Conservation (phyloP, 2,329 filamentous ascomycete species). For the Ophiocordyceps robertsii region DNA sequence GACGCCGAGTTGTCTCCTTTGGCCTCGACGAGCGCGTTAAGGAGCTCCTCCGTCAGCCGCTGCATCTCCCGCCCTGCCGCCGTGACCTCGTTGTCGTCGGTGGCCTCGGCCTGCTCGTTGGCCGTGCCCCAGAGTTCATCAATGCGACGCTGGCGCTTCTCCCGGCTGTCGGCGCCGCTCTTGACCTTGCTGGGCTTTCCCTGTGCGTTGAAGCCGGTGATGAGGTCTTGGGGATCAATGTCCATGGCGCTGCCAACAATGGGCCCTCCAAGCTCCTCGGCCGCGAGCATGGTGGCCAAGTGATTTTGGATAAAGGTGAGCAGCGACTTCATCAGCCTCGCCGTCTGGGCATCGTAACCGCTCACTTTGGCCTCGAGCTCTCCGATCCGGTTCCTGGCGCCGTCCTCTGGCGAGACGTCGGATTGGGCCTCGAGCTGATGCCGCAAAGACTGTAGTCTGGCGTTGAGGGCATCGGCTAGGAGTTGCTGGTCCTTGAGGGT, state of each 20-base stretch:
- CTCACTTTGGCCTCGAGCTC: slow-evolving; percentile 46
- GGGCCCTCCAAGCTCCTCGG: slow-evolving; percentile 72
- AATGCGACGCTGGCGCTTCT: slow-evolving; percentile 44
- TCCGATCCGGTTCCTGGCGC: slow-evolving; percentile 47
- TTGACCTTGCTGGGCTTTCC: slow-evolving; percentile 41
- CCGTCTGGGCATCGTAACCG: slow-evolving; percentile 46
- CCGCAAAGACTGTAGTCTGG: slow-evolving; percentile 46
- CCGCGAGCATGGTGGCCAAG: slow-evolving; percentile 63
- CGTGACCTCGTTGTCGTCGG: slow-evolving; percentile 30
- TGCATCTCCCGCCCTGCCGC: slow-evolving; percentile 44
- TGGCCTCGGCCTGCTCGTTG: slow-evolving; percentile 7
- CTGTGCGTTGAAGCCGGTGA: slow-evolving; percentile 45
- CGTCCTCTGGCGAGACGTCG: slow-evolving; percentile 45
- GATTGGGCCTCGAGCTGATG: slow-evolving; percentile 41
- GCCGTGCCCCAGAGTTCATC: slow-evolving; percentile 47
- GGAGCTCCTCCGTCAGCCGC: slow-evolving; percentile 43
- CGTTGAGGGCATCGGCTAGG: slow-evolving; percentile 37
- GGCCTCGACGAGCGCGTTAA: slow-evolving; percentile 43
- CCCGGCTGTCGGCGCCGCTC: slow-evolving; percentile 21
- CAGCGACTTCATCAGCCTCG: slow-evolving; percentile 47
- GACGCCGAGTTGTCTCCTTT: slow-evolving; percentile 40
- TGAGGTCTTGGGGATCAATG: slow-evolving; percentile 44
- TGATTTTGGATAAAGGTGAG: slow-evolving; percentile 57
- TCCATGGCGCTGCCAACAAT: slow-evolving; percentile 64
- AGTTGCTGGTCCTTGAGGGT: slow-evolving; percentile 40